A percentile compares a stretch with the other conserved stretches of the same genome.
These are phyloP conservation scores for Caulochytrium protostelioides DNA, from an alignment of 371 early-diverging fungal species.

Conservation along the genomic window DNA sequence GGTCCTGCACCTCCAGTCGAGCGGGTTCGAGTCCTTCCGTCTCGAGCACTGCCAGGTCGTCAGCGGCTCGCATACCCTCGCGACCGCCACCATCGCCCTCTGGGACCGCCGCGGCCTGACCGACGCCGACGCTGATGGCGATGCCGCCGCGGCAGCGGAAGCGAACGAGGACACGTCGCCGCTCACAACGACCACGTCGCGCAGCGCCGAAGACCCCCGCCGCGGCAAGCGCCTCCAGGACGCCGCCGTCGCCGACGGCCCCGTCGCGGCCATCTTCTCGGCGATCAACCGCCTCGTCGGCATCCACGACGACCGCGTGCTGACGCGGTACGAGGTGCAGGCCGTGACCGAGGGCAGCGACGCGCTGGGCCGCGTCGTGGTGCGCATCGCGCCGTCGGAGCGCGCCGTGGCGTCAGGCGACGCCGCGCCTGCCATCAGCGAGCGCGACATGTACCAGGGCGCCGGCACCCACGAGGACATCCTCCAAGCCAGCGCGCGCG, in stretches of 20 bases:
- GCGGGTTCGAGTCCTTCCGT: slow-evolving; percentile 23
- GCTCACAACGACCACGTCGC: background rate
- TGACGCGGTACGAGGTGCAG: slow-evolving; percentile 54
- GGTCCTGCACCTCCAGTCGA: slow-evolving; percentile 10
- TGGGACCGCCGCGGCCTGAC: slow-evolving; percentile 6
- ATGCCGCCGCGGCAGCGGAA: background rate
- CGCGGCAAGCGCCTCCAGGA: slow-evolving; percentile 32
- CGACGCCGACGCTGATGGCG: background rate
- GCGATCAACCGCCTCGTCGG: slow-evolving; percentile 58
- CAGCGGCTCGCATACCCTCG: slow-evolving; percentile 38
- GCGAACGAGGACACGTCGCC: background rate
- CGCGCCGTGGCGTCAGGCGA: background rate
- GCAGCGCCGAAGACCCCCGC: slow-evolving; percentile 1
- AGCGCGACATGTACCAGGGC: slow-evolving; percentile 27
- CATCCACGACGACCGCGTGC: slow-evolving; percentile 24
- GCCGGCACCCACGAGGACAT: slow-evolving; percentile 62
- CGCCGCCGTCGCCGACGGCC: slow-evolving; percentile 59
- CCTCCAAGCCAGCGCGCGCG: slow-evolving; percentile 57
- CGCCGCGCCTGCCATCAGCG: background rate
- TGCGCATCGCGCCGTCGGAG: slow-evolving; percentile 27
- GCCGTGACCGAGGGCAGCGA: slow-evolving; percentile 69
- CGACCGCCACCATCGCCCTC: slow-evolving; percentile 53
- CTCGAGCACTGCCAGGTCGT: slow-evolving; percentile 48
- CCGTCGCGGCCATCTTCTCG: slow-evolving; percentile 62
- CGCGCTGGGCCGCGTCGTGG: slow-evolving; percentile 60